These are phyloP conservation scores for Coemansia sp. DNA, from an alignment of 192 early-diverging fungal species.

Conservation along the genomic window DNA sequence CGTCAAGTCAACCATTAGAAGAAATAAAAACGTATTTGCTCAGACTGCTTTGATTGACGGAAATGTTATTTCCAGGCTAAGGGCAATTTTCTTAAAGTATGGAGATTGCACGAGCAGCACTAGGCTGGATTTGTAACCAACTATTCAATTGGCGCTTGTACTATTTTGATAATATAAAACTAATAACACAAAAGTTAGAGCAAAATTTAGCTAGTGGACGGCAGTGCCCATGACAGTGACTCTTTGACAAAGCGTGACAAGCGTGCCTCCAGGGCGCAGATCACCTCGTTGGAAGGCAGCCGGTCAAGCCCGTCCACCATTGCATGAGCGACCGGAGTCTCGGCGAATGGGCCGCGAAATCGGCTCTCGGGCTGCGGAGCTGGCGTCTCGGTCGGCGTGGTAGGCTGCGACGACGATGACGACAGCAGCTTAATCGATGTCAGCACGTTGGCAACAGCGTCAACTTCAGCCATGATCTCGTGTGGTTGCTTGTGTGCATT, in stretches of 20 bases:
- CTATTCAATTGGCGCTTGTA: too few relatives aligned
- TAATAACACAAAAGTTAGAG: neutral
- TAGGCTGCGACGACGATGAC: constrained; percentile 31
- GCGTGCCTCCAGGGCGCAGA: constrained; percentile 48
- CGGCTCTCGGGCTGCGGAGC: constrained; percentile 1
- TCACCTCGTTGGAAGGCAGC: constrained; percentile 52
- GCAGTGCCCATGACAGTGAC: constrained; percentile 52
- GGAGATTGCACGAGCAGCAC: neutral
- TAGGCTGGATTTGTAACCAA: neutral
- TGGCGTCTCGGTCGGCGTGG: constrained; percentile 3
- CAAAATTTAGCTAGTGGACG: constrained; percentile 30
- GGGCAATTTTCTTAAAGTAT: neutral
- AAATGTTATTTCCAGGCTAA: neutral
- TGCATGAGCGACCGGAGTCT: constrained; percentile 19
- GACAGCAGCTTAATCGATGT: constrained; percentile 49
- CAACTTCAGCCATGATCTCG: constrained; percentile 52
- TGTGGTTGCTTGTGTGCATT: constrained; percentile 54
- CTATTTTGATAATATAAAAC: too few relatives aligned
- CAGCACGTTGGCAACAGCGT: constrained; percentile 49
- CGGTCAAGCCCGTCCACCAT: constrained; percentile 43
- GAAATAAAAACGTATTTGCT: neutral
- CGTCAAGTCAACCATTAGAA: constrained; percentile 58
- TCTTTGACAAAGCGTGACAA: constrained; percentile 54
- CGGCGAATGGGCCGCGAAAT: constrained; percentile 30
- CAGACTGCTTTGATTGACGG: neutral